phyloP scores from a whole-genome alignment of 2,329 filamentous ascomycete genomes.

The Paracoccidioides lutzii region DNA sequence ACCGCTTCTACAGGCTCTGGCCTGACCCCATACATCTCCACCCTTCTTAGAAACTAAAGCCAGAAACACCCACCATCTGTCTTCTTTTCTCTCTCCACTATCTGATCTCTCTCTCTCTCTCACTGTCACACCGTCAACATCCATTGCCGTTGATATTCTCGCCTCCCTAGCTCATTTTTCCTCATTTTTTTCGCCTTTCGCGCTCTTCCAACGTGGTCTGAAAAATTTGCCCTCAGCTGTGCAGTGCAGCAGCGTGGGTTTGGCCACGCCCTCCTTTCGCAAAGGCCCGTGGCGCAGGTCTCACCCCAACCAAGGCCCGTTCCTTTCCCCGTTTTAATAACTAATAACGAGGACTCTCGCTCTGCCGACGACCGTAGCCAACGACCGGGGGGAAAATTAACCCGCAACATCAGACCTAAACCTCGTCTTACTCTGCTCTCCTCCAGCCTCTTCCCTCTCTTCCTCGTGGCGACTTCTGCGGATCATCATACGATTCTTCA shows the following conservation, averaged over 20 bases:
- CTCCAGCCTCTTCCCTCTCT: not conserved
- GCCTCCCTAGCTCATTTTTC: not conserved
- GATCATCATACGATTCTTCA: not conserved
- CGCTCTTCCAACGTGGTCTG: conserved; percentile 2
- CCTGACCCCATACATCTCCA: not conserved
- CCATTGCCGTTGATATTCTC: not conserved
- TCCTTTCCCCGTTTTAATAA: not conserved
- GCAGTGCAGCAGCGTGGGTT: not conserved
- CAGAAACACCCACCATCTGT: not conserved
- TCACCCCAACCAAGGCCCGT: not conserved
- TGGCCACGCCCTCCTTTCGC: not conserved
- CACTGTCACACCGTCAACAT: not conserved
- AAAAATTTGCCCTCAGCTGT: not conserved
- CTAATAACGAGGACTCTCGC: not conserved
- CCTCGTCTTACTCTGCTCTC: not conserved
- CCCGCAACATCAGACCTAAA: not conserved
- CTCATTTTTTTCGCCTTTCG: conserved; percentile 4
- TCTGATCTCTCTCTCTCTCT: not conserved
- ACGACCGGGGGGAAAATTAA: too few species aligned
- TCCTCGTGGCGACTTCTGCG: not conserved
- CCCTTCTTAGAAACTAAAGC: not conserved
- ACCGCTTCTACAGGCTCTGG: not conserved
- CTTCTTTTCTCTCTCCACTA: not conserved
- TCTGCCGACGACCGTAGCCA: not conserved
- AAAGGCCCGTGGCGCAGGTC: conserved; percentile 3